phyloP scores from a whole-genome alignment of 2,329 filamentous ascomycete species.

The Penicillium oxalicum region DNA sequence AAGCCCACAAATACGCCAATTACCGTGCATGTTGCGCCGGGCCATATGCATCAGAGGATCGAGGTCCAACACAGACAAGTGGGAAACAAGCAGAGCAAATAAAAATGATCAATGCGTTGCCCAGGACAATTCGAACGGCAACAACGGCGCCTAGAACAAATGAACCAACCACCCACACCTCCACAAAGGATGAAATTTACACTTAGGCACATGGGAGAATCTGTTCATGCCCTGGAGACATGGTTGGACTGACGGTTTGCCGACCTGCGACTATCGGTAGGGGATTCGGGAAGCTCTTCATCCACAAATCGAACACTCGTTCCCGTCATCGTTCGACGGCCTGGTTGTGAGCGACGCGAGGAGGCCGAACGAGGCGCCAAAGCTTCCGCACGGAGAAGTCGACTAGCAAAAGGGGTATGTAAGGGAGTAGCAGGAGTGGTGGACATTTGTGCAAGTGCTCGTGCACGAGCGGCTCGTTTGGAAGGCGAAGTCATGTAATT shows the following conservation, averaged over 20 bases:
- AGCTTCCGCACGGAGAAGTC: conserved; percentile 28
- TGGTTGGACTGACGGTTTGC: conserved; percentile 27
- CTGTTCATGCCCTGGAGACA: conserved; percentile 11
- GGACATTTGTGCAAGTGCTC: conserved; percentile 37
- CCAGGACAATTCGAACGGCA: too few species aligned
- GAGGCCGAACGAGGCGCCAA: conserved; percentile 20
- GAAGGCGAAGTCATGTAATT: conserved; percentile 43
- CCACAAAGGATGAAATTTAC: too few species aligned
- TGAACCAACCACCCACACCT: too few species aligned
- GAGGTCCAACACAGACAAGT: conserved; percentile 7
- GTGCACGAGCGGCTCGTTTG: conserved; percentile 40
- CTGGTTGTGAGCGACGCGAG: conserved; percentile 20
- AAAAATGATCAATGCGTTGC: conserved; percentile 13
- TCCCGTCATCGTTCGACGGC: conserved; percentile 26
- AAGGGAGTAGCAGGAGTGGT: conserved; percentile 43
- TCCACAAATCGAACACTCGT: conserved; percentile 39
- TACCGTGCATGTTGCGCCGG: conserved; percentile 20
- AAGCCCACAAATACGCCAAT: conserved; percentile 6
- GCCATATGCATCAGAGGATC: conserved; percentile 18
- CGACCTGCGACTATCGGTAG: conserved; percentile 35
- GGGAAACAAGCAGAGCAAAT: conserved; percentile 12
- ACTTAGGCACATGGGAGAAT: too few species aligned
- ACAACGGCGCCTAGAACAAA: too few species aligned
- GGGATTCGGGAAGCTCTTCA: conserved; percentile 36
- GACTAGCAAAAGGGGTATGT: conserved; percentile 40